Evolutionary conservation across 768 basidiomycete species (phyloP).

Genomic region (Boletus reticuloceps): DNA sequence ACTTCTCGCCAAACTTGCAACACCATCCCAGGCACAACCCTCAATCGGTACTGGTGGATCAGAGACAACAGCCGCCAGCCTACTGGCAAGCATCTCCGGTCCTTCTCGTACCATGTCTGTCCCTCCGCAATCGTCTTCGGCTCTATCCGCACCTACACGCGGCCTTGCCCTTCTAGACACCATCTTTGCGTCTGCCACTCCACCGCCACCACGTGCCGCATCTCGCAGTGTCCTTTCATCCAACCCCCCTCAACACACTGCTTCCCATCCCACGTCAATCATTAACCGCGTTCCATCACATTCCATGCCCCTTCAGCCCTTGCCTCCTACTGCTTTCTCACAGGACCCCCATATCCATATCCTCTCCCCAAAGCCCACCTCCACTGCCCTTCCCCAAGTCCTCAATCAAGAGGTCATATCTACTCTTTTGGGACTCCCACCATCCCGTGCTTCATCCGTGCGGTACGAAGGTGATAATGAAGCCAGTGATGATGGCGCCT

Average conservation of each 20-base stretch:
- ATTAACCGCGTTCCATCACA: conserved; percentile 2
- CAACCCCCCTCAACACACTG: conserved; percentile 11
- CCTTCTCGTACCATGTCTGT: conserved; percentile 32
- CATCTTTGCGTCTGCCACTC: conserved; percentile 70
- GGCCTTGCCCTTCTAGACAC: conserved; percentile 61
- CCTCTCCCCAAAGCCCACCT: conserved; percentile 56
- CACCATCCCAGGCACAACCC: conserved; percentile 15
- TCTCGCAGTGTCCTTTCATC: conserved; percentile 15
- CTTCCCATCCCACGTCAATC: conserved; percentile 10
- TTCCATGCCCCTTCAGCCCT: conserved; percentile 8
- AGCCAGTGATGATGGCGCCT: conserved; percentile 32
- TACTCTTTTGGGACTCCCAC: conserved; percentile 55
- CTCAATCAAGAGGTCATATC: conserved; percentile 71
- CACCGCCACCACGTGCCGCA: conserved; percentile 19
- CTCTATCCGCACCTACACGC: conserved; percentile 33
- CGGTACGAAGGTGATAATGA: conserved; percentile 63
- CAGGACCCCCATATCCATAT: conserved; percentile 44
- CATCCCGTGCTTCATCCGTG: conserved; percentile 38
- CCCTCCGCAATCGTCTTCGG: conserved; percentile 28
- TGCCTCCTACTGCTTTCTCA: conserved; percentile 19
- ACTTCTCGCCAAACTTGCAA: conserved; percentile 41
- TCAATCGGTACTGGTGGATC: conserved; percentile 25
- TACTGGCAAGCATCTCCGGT: conserved; percentile 50
- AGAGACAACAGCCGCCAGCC: conserved; percentile 38
- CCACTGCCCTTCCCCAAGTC: conserved; percentile 55